These are phyloP conservation scores for Gyromitra esculenta DNA, from an alignment of 2,329 filamentous ascomycete genomes.

Conservation along the genomic window DNA sequence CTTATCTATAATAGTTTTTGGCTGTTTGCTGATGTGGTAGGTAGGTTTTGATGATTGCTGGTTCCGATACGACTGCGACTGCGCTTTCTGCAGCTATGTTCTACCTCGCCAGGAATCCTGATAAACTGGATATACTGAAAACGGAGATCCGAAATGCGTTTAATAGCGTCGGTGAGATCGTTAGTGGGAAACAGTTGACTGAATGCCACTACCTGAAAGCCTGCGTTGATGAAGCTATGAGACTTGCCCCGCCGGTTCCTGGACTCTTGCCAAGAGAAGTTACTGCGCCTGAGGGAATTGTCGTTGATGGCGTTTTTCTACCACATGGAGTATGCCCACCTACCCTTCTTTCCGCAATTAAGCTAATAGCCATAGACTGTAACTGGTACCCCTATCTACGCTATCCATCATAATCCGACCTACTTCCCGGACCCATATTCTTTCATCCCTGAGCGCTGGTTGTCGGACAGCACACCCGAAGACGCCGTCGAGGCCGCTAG, in stretches of 20 bases:
- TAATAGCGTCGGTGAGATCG: slow-evolving; percentile 66
- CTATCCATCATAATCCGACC: slow-evolving; percentile 72
- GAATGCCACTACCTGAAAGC: slow-evolving; percentile 70
- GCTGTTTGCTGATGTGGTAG: slow-evolving; percentile 5
- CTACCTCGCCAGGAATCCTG: slow-evolving; percentile 68
- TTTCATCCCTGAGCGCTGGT: slow-evolving; percentile 74
- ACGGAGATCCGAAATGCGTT: slow-evolving; percentile 68
- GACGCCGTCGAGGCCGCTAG: slow-evolving; percentile 67
- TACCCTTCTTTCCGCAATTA: background rate
- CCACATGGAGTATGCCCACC: slow-evolving; percentile 63
- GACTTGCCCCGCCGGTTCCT: slow-evolving; percentile 70
- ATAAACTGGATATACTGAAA: slow-evolving; percentile 64
- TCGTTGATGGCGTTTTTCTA: slow-evolving; percentile 67
- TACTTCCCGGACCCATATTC: slow-evolving; percentile 71
- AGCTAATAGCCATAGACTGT: slow-evolving; percentile 61
- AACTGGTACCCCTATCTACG: slow-evolving; percentile 73
- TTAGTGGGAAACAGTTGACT: slow-evolving; percentile 65
- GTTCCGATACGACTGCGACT: slow-evolving; percentile 75
- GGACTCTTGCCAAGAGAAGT: slow-evolving; percentile 71
- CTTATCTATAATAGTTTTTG: slow-evolving; percentile 60
- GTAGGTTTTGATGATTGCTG: slow-evolving; percentile 49
- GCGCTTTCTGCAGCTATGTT: slow-evolving; percentile 70
- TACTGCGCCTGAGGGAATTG: slow-evolving; percentile 65
- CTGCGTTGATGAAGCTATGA: slow-evolving; percentile 74
- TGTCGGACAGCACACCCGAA: slow-evolving; percentile 61